Evolutionary conservation across 2,329 filamentous ascomycete genomes (phyloP), one percentile per base, ranked within the genome.

Genomic region (Colletotrichum abscissum): DNA sequence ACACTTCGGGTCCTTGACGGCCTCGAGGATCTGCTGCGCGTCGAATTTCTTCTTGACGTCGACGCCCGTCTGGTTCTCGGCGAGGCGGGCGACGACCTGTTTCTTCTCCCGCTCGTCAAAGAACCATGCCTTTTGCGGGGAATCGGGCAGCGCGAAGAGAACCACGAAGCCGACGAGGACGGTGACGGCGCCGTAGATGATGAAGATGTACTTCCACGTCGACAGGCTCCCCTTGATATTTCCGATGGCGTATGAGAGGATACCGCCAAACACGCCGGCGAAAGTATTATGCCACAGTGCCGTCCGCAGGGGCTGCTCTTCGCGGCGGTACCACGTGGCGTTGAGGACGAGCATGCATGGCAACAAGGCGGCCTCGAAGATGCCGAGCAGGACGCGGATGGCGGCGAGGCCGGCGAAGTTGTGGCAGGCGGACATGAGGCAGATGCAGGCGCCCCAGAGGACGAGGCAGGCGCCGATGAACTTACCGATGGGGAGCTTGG

Each of bases 41-140:
- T 92, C 92, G 81, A 92, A 93, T 75, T 93, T 87, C 75, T 91
- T 91, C 74, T 91, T 63, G 56, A 68, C 93, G 2, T 92, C 92
- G 24, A 93, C 91, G 0, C 94, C 94, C 71, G 94, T 94, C 79
- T 94, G 90, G 77, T 96, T 96, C 35, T 90, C 86, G 0, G 93
- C 87, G 5, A 96, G 89, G 0, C 94, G 88, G 75, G 94, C 93
- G 33, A 95, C 84, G 0, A 92, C 92, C 33, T 94, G 86, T 0
- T 90, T 79, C 16, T 90, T 90, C 75, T 96, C 94, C 57, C 90
- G 86, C 63, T 92, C 88, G 5, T 84, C 92, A 38, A 97, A 67
- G 2, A 88, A 88, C 0, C 87, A 87, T 0, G 85, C 79, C 30
- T 92, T 86, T 75, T 52, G 69, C 3, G 91, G 89, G 77, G 88